Percentiles rank a stretch among this genome's conserved stretches.
These are phyloP conservation scores for Candida odintsovae DNA, from an alignment of 805 yeast species.

Conservation along the genomic window DNA sequence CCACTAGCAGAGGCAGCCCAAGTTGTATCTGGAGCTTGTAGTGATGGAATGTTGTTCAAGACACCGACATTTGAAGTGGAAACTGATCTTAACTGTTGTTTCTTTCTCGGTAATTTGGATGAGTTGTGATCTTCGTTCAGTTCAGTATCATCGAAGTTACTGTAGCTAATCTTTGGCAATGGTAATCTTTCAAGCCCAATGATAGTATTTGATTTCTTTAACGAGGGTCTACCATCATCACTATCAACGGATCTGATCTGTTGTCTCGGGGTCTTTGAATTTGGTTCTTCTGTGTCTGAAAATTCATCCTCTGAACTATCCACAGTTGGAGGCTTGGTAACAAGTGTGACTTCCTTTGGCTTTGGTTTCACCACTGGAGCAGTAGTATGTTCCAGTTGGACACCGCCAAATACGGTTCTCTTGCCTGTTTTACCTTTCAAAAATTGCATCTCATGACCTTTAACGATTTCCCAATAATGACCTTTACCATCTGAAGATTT, in stretches of 20 bases:
- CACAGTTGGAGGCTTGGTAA: not conserved
- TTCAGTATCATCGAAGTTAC: slow-evolving; percentile 10
- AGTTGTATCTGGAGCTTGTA: slow-evolving; percentile 33
- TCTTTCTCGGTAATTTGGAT: slow-evolving; percentile 18
- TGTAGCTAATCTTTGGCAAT: slow-evolving; percentile 5
- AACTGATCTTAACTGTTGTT: slow-evolving; percentile 11
- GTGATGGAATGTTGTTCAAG: slow-evolving; percentile 26
- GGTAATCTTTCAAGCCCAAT: slow-evolving; percentile 23
- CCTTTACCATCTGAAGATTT: slow-evolving; percentile 83
- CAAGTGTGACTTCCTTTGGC: not conserved
- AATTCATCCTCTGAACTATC: slow-evolving; percentile 9
- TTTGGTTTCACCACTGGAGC: slow-evolving; percentile 1
- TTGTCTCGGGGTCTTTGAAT: slow-evolving; percentile 18
- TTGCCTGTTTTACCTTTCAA: slow-evolving; percentile 54
- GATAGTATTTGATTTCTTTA: slow-evolving; percentile 24
- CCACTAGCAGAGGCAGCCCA: slow-evolving; percentile 39
- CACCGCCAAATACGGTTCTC: slow-evolving; percentile 11
- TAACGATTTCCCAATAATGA: slow-evolving; percentile 87
- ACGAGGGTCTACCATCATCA: slow-evolving; percentile 7
- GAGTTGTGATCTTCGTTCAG: slow-evolving; percentile 2
- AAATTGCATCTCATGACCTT: slow-evolving; percentile 79
- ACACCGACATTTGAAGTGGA: slow-evolving; percentile 16
- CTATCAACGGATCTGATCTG: slow-evolving; percentile 18
- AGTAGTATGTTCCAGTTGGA: slow-evolving; percentile 4
- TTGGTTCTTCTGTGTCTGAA: slow-evolving; percentile 12